Percentiles rank a stretch among this genome's conserved stretches.
Evolutionary conservation across 495 filamentous ascomycete genomes (phyloP).

Genomic region (Aspergillus kassunensis): DNA sequence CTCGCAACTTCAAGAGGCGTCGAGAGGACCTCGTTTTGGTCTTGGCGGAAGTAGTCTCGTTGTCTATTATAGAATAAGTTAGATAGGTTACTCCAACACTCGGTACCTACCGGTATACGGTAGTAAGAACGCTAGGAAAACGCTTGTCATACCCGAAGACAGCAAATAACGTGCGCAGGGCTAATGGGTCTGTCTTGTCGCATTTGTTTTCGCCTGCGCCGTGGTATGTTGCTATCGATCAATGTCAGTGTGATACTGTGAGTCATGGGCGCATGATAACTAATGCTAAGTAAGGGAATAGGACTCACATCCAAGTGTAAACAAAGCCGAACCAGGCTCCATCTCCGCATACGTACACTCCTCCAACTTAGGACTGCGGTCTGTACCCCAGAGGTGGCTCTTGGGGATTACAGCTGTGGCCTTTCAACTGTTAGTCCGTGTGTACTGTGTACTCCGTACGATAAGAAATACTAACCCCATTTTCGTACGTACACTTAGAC

Average conservation of each 20-base stretch:
- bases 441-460: no score
- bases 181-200: background rate
- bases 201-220: conserved; percentile 3
- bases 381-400: background rate
- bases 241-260: background rate
- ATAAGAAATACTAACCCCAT: background rate
- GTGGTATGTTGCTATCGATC: background rate
- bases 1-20: background rate
- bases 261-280: background rate
- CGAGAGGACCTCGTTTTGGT: conserved; percentile 1
- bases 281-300: no score
- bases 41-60: conserved; percentile 5
- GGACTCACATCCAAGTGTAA: conserved; percentile 1
- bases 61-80: background rate
- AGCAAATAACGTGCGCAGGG: background rate
- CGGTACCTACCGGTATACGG: no score
- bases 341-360: conserved; percentile 5
- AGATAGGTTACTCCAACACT: no score
- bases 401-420: background rate
- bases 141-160: conserved; percentile 8
- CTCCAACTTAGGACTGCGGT: background rate
- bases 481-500: conserved; percentile 1
- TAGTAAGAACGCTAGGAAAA: no score
- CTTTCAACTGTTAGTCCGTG: background rate
- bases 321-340: conserved; percentile 2